Conservation (phyloP, 345 rosid species). For the Dovyalis caffra region DNA sequence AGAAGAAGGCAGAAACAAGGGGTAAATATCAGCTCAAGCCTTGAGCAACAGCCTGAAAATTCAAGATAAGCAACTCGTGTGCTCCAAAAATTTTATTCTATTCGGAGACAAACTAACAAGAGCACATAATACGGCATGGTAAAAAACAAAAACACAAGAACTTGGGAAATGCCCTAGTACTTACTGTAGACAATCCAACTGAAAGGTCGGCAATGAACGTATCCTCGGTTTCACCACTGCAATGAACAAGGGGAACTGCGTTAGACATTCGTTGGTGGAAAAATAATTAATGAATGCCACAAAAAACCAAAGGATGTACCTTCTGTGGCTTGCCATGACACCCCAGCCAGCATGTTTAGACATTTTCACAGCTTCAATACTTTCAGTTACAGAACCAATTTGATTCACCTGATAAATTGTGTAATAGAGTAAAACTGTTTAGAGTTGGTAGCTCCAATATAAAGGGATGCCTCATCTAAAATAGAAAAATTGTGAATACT, state of each 20-base stretch:
- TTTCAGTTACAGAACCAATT: constrained; percentile 96
- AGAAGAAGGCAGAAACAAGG: neutral
- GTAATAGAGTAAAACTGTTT: neutral
- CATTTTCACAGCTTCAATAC: constrained; percentile 97
- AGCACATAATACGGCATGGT: neutral
- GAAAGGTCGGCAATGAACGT: constrained; percentile 93
- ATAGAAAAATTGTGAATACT: neutral
- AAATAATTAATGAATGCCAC: neutral
- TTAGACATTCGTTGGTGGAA: neutral
- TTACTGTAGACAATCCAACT: constrained; percentile 92
- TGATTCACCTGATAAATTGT: constrained; percentile 69
- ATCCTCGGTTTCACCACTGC: constrained; percentile 97
- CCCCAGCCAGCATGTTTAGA: constrained; percentile 99
- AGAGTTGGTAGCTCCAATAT: neutral
- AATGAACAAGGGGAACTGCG: neutral
- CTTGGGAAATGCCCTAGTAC: neutral
- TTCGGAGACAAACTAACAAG: neutral
- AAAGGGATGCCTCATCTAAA: neutral
- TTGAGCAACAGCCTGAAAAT: neutral
- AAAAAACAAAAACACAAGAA: neutral
- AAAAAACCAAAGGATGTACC: constrained; percentile 15
- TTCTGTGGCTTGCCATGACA: constrained; percentile 95
- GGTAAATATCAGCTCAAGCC: neutral
- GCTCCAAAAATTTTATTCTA: neutral
- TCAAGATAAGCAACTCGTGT: neutral